Conservation (phyloP, 1,284 basidiomycete genomes). For the Apiotrichum mycotoxinovorans region DNA sequence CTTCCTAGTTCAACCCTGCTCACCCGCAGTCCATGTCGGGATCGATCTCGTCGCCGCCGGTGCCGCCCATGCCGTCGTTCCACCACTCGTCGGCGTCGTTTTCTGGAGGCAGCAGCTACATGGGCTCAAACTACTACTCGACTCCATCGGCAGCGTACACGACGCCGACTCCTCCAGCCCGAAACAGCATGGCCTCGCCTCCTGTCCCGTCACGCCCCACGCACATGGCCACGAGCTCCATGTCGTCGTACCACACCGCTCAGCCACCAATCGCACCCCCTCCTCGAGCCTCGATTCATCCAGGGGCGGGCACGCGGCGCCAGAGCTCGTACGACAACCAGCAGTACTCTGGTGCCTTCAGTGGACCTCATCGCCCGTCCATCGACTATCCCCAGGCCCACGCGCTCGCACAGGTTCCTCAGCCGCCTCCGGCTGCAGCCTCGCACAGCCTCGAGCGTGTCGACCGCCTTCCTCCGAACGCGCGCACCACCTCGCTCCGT, state of each 20-base stretch:
- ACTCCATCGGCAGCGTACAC: neutral
- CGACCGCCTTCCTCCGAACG: constrained; percentile 55
- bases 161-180: neutral
- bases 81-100: neutral
- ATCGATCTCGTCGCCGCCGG: constrained; percentile 16
- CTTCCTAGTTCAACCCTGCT: neutral
- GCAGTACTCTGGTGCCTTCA: constrained; percentile 56
- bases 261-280: constrained; percentile 56
- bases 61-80: neutral
- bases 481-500: constrained; percentile 19
- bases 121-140: neutral
- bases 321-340: constrained; percentile 67
- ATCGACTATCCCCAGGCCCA: constrained; percentile 78
- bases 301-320: constrained; percentile 62
- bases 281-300: constrained; percentile 67
- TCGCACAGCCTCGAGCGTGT: constrained; percentile 64
- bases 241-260: constrained; percentile 25
- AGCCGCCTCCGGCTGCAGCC: constrained; percentile 72
- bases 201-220: constrained; percentile 1
- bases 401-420: constrained; percentile 57
- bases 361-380: constrained; percentile 26
- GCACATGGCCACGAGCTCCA: constrained; percentile 13
- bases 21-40: constrained; percentile 45
- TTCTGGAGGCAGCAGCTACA: neutral
- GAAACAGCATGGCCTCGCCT: constrained; percentile 2